A percentile compares a stretch with the other conserved stretches of the same genome.
These are phyloP conservation scores for Ceratobasidium sp. DNA, from an alignment of 1,284 basidiomycete species.

Conservation along the genomic window DNA sequence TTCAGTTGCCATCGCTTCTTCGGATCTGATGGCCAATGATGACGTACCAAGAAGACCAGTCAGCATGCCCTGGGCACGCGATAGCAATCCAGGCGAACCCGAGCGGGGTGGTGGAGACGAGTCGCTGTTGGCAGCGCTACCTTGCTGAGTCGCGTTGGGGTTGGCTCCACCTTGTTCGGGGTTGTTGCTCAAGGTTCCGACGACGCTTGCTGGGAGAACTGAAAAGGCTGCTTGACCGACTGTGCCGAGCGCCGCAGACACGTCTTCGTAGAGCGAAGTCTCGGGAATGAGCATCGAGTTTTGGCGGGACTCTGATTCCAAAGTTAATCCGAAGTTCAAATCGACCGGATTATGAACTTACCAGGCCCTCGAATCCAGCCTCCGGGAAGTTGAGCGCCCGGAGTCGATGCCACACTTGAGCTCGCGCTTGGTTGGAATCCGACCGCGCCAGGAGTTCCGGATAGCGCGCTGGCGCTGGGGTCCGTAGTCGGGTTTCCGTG, in stretches of 20 bases:
- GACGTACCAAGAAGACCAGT: constrained; percentile 26
- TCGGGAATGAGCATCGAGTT: not conserved
- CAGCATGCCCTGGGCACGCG: constrained; percentile 30
- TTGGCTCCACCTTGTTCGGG: not conserved
- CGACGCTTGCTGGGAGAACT: constrained; percentile 8
- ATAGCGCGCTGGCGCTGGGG: constrained; percentile 18
- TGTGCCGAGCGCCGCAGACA: constrained; percentile 15
- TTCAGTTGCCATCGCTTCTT: not conserved
- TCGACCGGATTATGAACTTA: not conserved
- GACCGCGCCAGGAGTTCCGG: not conserved
- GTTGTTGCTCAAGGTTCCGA: constrained; percentile 2
- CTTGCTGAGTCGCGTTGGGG: not conserved
- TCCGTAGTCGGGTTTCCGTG: constrained; percentile 16
- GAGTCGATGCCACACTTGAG: not conserved
- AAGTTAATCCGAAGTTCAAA: not conserved
- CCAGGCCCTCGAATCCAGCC: constrained; percentile 26
- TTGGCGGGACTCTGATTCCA: constrained; percentile 14
- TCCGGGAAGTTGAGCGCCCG: constrained; percentile 23
- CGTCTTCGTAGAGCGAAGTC: constrained; percentile 28
- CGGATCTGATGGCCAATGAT: not conserved
- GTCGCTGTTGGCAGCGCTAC: not conserved
- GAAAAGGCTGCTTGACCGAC: constrained; percentile 21
- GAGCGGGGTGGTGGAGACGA: constrained; percentile 19
- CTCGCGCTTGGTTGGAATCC: not conserved
- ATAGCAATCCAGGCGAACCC: constrained; percentile 16